Conservation (phyloP, 1,139 yeast species). For the Yamadazyma siamensis region DNA sequence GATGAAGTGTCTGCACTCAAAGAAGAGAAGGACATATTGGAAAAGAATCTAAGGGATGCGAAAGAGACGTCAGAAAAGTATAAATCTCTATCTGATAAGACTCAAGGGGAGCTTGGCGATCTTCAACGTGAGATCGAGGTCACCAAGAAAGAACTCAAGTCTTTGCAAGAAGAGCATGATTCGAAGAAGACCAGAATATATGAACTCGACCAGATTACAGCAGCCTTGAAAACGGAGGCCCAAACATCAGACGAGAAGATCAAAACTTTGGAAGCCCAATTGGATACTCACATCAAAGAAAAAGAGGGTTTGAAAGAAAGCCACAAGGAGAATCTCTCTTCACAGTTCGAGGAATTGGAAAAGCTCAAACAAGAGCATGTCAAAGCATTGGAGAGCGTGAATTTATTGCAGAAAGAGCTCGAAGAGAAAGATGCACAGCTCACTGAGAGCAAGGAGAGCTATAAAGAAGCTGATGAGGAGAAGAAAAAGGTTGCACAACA, state of each 20-base stretch:
- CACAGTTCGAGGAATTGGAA: not conserved
- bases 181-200: conserved; percentile 2
- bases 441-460: too few relatives aligned
- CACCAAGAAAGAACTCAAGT: not conserved
- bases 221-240: conserved; percentile 1
- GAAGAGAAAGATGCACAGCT: too few relatives aligned
- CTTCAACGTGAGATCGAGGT: not conserved
- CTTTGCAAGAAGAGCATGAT: not conserved
- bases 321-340: too few relatives aligned
- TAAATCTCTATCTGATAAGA: not conserved
- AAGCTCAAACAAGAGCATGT: conserved; percentile 1
- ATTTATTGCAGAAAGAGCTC: conserved; percentile 1
- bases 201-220: conserved; percentile 1
- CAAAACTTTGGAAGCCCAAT: not conserved
- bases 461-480: too few relatives aligned
- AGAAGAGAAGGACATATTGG: not conserved
- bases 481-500: too few relatives aligned
- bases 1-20: too few relatives aligned
- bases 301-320: too few relatives aligned
- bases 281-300: not conserved
- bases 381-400: conserved; percentile 6
- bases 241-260: too few relatives aligned
- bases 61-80: not conserved
- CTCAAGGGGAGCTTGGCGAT: too few relatives aligned
- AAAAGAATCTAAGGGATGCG: not conserved